Conservation (phyloP, 805 yeast genomes). For the Hanseniaspora pseudoguilliermondii region DNA sequence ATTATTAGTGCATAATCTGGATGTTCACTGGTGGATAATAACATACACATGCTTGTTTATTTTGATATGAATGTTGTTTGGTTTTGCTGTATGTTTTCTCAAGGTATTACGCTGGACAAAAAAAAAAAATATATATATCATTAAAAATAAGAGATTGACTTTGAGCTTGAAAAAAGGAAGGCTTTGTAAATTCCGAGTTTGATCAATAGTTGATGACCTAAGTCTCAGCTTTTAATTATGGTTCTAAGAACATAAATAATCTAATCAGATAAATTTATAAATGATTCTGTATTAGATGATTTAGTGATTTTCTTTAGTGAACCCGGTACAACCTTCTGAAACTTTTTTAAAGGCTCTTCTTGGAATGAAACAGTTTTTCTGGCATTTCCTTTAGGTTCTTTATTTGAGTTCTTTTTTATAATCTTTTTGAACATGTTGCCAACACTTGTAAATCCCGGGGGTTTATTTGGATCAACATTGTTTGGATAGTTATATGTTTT, state of each 20-base stretch:
- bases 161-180: too few relatives aligned
- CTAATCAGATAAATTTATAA: conserved; percentile 3
- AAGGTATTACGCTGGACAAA: not conserved
- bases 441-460: conserved; percentile 11
- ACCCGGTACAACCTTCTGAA: conserved; percentile 7
- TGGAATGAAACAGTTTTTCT: not conserved
- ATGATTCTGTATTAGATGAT: not conserved
- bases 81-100: not conserved
- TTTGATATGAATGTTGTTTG: not conserved
- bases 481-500: conserved; percentile 15
- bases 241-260: too few relatives aligned
- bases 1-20: conserved; percentile 64
- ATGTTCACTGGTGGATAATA: conserved; percentile 53
- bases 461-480: conserved; percentile 8
- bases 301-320: not conserved
- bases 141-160: too few relatives aligned
- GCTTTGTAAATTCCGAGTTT: too few relatives aligned
- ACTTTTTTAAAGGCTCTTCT: not conserved
- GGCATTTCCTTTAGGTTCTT: not conserved
- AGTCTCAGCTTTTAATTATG: too few relatives aligned
- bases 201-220: too few relatives aligned
- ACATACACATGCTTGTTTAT: conserved; percentile 53
- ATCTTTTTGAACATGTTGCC: conserved; percentile 4
- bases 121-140: too few relatives aligned
- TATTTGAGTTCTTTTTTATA: not conserved